Conservation (phyloP, 1,139 yeast species). For the Pichia sp. region DNA sequence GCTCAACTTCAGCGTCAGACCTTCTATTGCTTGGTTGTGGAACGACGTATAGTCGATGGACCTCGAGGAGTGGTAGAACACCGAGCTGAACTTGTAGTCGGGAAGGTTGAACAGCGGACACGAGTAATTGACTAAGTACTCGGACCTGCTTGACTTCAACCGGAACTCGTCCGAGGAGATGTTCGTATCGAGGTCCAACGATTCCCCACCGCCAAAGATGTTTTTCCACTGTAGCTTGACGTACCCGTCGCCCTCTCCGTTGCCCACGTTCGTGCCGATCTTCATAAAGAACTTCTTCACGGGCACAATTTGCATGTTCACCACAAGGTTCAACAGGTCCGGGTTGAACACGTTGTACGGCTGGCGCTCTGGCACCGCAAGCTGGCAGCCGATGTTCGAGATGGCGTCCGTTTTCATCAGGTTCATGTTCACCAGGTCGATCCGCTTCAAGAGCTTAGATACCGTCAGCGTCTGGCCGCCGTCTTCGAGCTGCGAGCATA, state of each 20-base stretch:
- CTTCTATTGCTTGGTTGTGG: constrained; percentile 55
- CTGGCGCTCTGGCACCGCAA: constrained; percentile 26
- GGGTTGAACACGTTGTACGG: constrained; percentile 16
- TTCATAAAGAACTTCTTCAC: constrained; percentile 67
- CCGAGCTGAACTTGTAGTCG: constrained; percentile 50
- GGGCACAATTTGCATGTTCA: constrained; percentile 57
- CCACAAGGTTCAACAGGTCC: constrained; percentile 43
- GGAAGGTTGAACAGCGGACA: constrained; percentile 58
- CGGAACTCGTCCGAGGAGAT: constrained; percentile 39
- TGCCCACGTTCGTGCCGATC: constrained; percentile 92
- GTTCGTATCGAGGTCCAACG: constrained; percentile 67
- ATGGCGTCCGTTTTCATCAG: constrained; percentile 37
- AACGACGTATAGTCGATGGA: constrained; percentile 63
- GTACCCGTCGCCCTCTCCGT: constrained; percentile 93
- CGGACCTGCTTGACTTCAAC: constrained; percentile 77
- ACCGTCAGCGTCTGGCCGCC: constrained; percentile 29
- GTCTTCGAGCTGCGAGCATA: constrained; percentile 33
- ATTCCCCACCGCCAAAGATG: constrained; percentile 86
- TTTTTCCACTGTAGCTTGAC: constrained; percentile 72
- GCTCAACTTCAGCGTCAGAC: constrained; percentile 50
- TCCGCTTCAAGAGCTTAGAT: constrained; percentile 35
- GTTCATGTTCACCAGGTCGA: constrained; percentile 44
- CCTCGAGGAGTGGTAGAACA: constrained; percentile 55
- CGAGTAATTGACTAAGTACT: constrained; percentile 59
- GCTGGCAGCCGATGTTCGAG: constrained; percentile 28